Conservation (phyloP, 164 flowering plant species). For the Nymphaea colorata region DNA sequence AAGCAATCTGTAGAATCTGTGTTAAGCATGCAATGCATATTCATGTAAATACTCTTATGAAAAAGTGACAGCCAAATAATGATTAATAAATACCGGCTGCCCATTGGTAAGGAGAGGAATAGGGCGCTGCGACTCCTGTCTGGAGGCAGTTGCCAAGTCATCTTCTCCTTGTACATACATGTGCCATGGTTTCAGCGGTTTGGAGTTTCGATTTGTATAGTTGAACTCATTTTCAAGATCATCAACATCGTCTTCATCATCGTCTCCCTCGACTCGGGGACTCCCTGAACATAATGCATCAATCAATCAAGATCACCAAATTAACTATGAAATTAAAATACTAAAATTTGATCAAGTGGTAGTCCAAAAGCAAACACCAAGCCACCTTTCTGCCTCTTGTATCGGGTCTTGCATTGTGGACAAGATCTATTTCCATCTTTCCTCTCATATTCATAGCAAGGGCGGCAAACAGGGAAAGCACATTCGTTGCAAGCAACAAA, state of each 20-base stretch:
- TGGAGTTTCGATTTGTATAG: constrained; percentile 41
- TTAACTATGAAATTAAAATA: neutral
- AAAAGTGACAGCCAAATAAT: neutral
- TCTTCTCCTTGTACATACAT: constrained; percentile 37
- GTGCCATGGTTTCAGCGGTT: constrained; percentile 43
- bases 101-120: constrained; percentile 91
- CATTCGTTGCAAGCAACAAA: constrained; percentile 99
- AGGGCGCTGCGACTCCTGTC: constrained; percentile 70
- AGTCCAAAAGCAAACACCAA: neutral
- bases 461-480: constrained; percentile 92
- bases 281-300: constrained; percentile 45
- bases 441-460: constrained; percentile 95
- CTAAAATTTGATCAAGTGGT: neutral
- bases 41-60: neutral
- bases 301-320: neutral
- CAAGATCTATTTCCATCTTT: constrained; percentile 91
- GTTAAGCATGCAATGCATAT: neutral
- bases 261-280: constrained; percentile 93
- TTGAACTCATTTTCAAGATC: constrained; percentile 89
- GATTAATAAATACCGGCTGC: constrained; percentile 34
- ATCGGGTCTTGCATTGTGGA: constrained; percentile 96
- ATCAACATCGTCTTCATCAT: constrained; percentile 95
- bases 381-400: constrained; percentile 84
- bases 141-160: constrained; percentile 73
- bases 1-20: neutral